Conservation (phyloP, 768 basidiomycete species). For the Aureoboletus auriporus region DNA sequence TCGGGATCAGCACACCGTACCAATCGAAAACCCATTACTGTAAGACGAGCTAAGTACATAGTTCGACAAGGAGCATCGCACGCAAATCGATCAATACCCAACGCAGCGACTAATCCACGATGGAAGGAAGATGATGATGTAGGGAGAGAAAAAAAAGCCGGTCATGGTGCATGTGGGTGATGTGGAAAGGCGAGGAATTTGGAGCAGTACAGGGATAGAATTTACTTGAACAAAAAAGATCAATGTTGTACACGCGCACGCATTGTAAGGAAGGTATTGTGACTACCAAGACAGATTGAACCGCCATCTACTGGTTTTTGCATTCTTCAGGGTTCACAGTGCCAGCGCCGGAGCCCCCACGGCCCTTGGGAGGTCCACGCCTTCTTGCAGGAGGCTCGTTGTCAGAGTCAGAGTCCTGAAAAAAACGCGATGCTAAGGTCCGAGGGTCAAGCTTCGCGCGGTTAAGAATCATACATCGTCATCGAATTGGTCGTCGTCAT, state of each 20-base stretch:
- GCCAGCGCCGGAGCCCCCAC: conserved; percentile 39
- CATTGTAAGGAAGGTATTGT: conserved; percentile 17
- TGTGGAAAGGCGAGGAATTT: not conserved
- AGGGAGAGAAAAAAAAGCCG: not conserved
- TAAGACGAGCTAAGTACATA: conserved; percentile 15
- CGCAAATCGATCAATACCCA: conserved; percentile 9
- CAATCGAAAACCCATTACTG: conserved; percentile 16
- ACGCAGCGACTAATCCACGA: conserved; percentile 9
- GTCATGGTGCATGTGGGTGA: conserved; percentile 1
- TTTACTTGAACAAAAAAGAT: conserved; percentile 14
- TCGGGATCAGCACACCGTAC: not conserved
- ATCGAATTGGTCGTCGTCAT: conserved; percentile 51
- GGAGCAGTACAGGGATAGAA: conserved; percentile 9
- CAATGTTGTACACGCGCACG: conserved; percentile 11
- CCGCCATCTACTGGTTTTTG: conserved; percentile 72
- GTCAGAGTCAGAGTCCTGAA: conserved; percentile 68
- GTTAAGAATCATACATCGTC: conserved; percentile 48
- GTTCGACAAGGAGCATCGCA: conserved; percentile 7
- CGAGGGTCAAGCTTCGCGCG: conserved; percentile 13
- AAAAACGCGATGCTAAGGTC: conserved; percentile 15
- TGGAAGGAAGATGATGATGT: not conserved
- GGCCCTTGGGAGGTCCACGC: conserved; percentile 56
- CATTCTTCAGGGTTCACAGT: conserved; percentile 74
- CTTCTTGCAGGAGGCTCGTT: conserved; percentile 55
- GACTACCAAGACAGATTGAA: conserved; percentile 9